Base-by-base conservation (phyloP, 1,284 basidiomycete species). In the Paramarasmius palmivorus region DNA sequence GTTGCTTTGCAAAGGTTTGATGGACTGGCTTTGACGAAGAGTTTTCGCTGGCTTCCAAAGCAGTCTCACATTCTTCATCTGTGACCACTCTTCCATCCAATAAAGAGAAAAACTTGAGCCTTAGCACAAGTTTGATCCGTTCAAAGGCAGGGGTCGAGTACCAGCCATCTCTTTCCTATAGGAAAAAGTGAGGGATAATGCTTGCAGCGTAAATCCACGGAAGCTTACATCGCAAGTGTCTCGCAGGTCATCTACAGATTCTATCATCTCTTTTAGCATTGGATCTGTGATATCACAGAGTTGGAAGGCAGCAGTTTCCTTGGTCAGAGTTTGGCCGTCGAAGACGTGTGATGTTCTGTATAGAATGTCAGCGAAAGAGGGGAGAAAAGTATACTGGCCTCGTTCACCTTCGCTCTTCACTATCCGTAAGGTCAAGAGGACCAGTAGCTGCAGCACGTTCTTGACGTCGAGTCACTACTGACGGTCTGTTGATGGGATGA, bases 241-340 rank as follows among this genome's bases (percentile, higher is more conserved):
- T 32, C 84, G 79, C 23, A 90, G 71, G 32, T 82, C 84, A 12
- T 82, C 77, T 4, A 83, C 79, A 58, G 89, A 84, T 57, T 90
- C 79, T 54, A 97, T 90, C 80, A 94, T 87, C 44, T 77, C 76
- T 58, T 82, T 82, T 48, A 96, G 72, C 78, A 93, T 84, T 0
- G 86, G 84, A 67, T 98, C 97, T 9, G 77, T 72, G 56, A 99
- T 91, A 68, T 99, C 96, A 68, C 91, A 92, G 5, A 99, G 76
- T 69, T 98, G 95, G 69, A 93, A 99, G 17, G 93, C 90, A 5
- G 92, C 93, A 0, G 90, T 86, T 67, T 93, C 88, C 58, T 88
- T 88, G 51, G 88, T 84, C 32, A 92, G 69, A 4, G 82, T 82
- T 56, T 83, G 68, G 0, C 96, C 97, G 67, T 99, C 93, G 65